A percentile compares a stretch with the other conserved stretches of the same genome.
Evolutionary conservation across 148 eudicot genomes (phyloP).

Genomic region (Cornus kousa): DNA sequence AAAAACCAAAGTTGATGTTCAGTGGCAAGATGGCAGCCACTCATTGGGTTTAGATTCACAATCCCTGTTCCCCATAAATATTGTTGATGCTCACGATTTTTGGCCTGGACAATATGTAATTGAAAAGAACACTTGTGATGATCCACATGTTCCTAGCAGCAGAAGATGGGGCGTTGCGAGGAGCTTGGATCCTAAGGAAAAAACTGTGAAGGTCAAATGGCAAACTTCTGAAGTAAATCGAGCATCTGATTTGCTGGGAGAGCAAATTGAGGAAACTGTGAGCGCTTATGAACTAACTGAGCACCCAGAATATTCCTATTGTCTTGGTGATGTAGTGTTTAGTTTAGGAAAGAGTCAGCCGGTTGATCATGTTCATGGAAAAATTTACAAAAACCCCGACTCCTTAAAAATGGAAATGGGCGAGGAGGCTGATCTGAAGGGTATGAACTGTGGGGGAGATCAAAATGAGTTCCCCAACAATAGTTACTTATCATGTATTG

Average conservation of each 20-base stretch:
- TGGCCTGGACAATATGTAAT: slow-evolving; percentile 74
- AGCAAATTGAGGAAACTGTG: slow-evolving; percentile 57
- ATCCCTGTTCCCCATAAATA: slow-evolving; percentile 53
- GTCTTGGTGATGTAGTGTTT: slow-evolving; percentile 70
- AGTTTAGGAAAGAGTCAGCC: slow-evolving; percentile 30
- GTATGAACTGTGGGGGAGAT: slow-evolving; percentile 11
- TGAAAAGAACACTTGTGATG: slow-evolving; percentile 64
- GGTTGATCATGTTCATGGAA: slow-evolving; percentile 17
- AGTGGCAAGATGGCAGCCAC: slow-evolving; percentile 88
- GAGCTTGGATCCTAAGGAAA: slow-evolving; percentile 70
- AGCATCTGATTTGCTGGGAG: slow-evolving; percentile 20
- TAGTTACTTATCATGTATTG: slow-evolving; percentile 54
- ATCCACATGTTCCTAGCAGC: slow-evolving; percentile 22
- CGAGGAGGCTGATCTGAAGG: slow-evolving; percentile 11
- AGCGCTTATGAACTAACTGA: slow-evolving; percentile 94
- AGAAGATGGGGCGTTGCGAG: slow-evolving; percentile 80
- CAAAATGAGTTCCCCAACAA: slow-evolving; percentile 19
- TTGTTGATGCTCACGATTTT: slow-evolving; percentile 82
- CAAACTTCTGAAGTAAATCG: slow-evolving; percentile 16
- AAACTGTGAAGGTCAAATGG: slow-evolving; percentile 76
- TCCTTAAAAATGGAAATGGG: slow-evolving; percentile 6
- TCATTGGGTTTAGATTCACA: slow-evolving; percentile 64
- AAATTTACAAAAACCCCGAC: neutral
- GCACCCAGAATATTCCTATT: slow-evolving; percentile 76
- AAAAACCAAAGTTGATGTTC: slow-evolving; percentile 70